Evolutionary conservation across 768 basidiomycete species (phyloP).

Genomic region (Tulasnella sp.): DNA sequence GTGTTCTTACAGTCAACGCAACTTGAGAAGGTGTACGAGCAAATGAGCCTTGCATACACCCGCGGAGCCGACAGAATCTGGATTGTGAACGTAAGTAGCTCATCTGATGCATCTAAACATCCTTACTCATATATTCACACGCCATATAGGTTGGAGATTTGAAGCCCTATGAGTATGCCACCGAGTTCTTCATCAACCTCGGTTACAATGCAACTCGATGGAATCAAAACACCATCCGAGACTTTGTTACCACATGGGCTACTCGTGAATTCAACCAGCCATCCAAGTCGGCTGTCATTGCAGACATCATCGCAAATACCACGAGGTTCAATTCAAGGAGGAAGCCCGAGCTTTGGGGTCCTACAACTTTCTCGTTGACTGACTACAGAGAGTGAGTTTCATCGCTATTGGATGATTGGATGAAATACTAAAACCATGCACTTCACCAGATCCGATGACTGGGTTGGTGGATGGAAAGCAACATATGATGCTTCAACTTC

Average conservation of each 20-base stretch:
- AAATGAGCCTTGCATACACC: slow-evolving; percentile 52
- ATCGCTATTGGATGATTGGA: no score
- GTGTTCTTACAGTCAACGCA: slow-evolving; percentile 13
- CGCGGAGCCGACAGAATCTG: slow-evolving; percentile 47
- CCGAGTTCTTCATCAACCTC: slow-evolving; percentile 52
- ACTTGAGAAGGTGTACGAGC: slow-evolving; percentile 38
- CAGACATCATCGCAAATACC: slow-evolving; percentile 42
- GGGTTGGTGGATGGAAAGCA: slow-evolving; percentile 38
- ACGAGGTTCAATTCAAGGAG: slow-evolving; percentile 44
- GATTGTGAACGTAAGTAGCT: slow-evolving; percentile 42
- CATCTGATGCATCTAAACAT: neutral
- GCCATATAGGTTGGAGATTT: slow-evolving; percentile 41
- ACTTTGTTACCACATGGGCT: slow-evolving; percentile 46
- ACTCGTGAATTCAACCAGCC: slow-evolving; percentile 48
- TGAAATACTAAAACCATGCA: no score
- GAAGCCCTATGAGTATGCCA: slow-evolving; percentile 60
- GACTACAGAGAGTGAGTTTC: slow-evolving; percentile 54
- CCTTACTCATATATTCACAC: neutral
- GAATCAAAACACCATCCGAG: slow-evolving; percentile 39
- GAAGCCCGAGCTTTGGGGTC: slow-evolving; percentile 53
- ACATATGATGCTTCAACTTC: slow-evolving; percentile 38
- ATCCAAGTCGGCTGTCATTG: slow-evolving; percentile 32
- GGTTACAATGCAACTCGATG: slow-evolving; percentile 49
- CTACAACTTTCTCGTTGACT: slow-evolving; percentile 47
- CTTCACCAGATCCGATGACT: slow-evolving; percentile 40